phyloP scores from a whole-genome alignment of 306 rosid genomes.

The Lathyrus sativus region DNA sequence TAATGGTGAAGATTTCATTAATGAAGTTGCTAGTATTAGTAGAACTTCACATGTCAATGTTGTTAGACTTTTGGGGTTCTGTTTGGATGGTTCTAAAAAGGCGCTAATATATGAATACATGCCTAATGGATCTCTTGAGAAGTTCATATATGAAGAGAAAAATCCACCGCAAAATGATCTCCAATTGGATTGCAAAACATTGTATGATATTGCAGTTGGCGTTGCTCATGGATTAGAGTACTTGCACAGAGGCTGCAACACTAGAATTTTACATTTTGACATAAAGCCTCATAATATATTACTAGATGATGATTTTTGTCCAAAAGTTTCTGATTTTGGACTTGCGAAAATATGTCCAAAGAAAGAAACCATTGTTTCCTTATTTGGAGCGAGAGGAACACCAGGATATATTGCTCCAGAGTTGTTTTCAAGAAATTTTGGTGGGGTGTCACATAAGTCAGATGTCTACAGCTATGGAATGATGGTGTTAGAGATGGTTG shows the following conservation, averaged over 20 bases:
- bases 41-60: conserved; percentile 39
- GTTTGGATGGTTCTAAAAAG: conserved; percentile 29
- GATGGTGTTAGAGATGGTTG: conserved; percentile 39
- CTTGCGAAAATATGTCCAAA: conserved; percentile 36
- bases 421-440: conserved; percentile 33
- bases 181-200: conserved; percentile 30
- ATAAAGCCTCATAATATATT: conserved; percentile 42
- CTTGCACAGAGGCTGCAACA: conserved; percentile 34
- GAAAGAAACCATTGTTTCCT: conserved; percentile 32
- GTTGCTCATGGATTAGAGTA: conserved; percentile 37
- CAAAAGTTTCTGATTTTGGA: conserved; percentile 41
- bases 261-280: conserved; percentile 38
- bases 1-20: conserved; percentile 47
- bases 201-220: conserved; percentile 33
- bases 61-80: conserved; percentile 30
- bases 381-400: conserved; percentile 34
- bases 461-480: conserved; percentile 43
- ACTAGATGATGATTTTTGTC: conserved; percentile 24
- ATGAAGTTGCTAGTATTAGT: conserved; percentile 49
- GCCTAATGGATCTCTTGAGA: conserved; percentile 38
- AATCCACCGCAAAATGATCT: neutral
- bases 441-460: conserved; percentile 34
- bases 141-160: conserved; percentile 31
- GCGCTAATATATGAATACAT: conserved; percentile 32
- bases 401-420: conserved; percentile 43